A percentile compares a stretch with the other conserved stretches of the same genome.
These are phyloP conservation scores for baker's yeast (Saccharomyces cerevisiae) DNA, from an alignment of 805 yeast species.

Conservation along the genomic window DNA sequence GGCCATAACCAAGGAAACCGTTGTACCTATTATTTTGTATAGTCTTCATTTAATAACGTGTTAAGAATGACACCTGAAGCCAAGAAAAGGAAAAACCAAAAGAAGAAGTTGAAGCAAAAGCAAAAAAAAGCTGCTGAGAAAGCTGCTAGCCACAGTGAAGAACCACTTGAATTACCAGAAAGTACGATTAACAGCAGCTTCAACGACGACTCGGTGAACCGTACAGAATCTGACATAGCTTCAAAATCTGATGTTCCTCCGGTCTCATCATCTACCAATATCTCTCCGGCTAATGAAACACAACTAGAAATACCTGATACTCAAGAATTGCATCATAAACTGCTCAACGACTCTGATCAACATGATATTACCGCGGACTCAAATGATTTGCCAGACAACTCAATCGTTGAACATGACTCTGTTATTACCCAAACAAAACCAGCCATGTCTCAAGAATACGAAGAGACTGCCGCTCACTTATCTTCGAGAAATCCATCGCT, in stretches of 20 bases:
- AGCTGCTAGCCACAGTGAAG: background rate
- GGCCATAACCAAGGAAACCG: background rate
- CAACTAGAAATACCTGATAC: background rate
- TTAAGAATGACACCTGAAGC: conserved; percentile 27
- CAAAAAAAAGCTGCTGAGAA: conserved; percentile 23
- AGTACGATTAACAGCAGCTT: background rate
- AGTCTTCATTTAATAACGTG: background rate
- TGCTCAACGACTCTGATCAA: background rate
- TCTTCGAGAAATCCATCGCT: background rate
- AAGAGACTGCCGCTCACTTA: background rate
- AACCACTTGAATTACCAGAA: background rate
- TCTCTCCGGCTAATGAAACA: background rate
- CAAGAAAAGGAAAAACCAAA: conserved; percentile 29
- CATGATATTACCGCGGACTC: background rate
- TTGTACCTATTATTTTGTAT: background rate
- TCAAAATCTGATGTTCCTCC: background rate
- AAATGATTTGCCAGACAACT: background rate
- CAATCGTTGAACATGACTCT: background rate
- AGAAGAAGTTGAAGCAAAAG: conserved; percentile 29
- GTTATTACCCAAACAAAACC: background rate
- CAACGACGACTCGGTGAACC: background rate
- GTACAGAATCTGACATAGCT: background rate
- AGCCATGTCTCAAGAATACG: background rate
- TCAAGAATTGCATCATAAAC: background rate
- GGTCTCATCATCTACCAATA: background rate